Base-by-base conservation (phyloP, 1,284 basidiomycete genomes). In the Mixia osmundae region DNA sequence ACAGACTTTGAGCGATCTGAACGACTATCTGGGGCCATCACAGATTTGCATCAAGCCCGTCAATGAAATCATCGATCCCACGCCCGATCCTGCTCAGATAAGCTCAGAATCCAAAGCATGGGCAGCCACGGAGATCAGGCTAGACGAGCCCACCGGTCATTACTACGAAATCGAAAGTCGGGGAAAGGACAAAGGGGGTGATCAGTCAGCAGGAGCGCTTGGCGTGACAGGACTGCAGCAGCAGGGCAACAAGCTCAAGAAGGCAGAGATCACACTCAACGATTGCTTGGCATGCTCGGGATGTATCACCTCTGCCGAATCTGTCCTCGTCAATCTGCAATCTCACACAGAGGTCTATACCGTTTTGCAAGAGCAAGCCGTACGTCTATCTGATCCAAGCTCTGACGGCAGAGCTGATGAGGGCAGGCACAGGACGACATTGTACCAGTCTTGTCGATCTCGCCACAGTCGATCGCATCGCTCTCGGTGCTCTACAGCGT, bases 41-140 rank as follows among this genome's bases (percentile, higher is more conserved):
- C 89, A 95, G 61, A 76, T 78, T 28, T 99, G 91, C 58, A 95
- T 97, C 58, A 95, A 95, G 53, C 89, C 91, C 2, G 82, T 95
- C 16, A n/a, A n/a, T n/a, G 55, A 60, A 40, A 38, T 47, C 16
- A 22, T 45, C 8, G 44, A 50, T 11, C 44, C 47, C 22, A 51
- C 46, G 39, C 53, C 52, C 1, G 54, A 55, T 7, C 39, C 55
- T 31, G 55, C 55, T 38, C 52, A 47, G n/a, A n/a, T n/a, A n/a
- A n/a, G n/a, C n/a, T n/a, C n/a, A n/a, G n/a, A 25, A 9, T 2
- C 11, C 28, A n/a, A 26, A 25, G 10, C n/a, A 11, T 32, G 14
- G 10, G 6, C 4, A 9, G 36, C 50, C 44, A 50, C 47, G 3
- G 48, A 51, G 33, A 51, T 51, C 23, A 29, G 44, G 23, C 49